These are phyloP conservation scores for Scheffersomyces cryptocercus DNA, from an alignment of 1,139 yeast species.

Conservation along the genomic window DNA sequence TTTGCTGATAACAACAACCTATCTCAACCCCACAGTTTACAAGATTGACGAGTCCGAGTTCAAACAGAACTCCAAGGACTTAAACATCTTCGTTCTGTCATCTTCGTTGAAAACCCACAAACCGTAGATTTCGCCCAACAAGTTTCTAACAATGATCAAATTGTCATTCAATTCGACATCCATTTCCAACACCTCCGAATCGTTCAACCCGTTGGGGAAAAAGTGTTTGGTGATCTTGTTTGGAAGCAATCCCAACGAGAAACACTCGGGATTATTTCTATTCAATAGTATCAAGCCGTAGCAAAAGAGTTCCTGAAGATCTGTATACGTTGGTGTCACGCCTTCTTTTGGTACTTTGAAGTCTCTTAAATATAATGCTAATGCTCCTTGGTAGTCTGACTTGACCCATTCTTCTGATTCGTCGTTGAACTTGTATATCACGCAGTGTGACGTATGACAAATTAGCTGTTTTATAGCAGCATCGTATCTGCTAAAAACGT, in stretches of 20 bases:
- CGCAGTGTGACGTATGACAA: slow-evolving; percentile 78
- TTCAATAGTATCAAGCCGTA: slow-evolving; percentile 81
- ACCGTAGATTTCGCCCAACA: slow-evolving; percentile 80
- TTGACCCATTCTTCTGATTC: slow-evolving; percentile 77
- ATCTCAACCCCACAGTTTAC: neutral
- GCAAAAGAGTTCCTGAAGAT: slow-evolving; percentile 57
- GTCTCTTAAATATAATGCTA: slow-evolving; percentile 75
- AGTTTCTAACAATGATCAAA: slow-evolving; percentile 74
- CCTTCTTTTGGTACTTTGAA: slow-evolving; percentile 33
- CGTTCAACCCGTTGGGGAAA: slow-evolving; percentile 42
- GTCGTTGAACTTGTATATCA: slow-evolving; percentile 69
- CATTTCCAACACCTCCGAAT: slow-evolving; percentile 51
- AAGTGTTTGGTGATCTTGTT: slow-evolving; percentile 48
- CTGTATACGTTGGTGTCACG: slow-evolving; percentile 29
- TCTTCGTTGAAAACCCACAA: slow-evolving; percentile 82
- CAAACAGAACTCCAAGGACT: slow-evolving; percentile 59
- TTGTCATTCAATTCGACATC: slow-evolving; percentile 79
- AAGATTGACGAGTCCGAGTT: slow-evolving; percentile 30
- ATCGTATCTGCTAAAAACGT: slow-evolving; percentile 83
- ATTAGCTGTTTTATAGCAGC: slow-evolving; percentile 74
- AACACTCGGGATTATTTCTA: slow-evolving; percentile 73
- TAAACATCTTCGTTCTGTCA: slow-evolving; percentile 65
- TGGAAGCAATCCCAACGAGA: slow-evolving; percentile 76
- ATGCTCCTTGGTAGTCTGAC: slow-evolving; percentile 75
- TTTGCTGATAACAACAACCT: too few relatives aligned